phyloP scores from a whole-genome alignment of 768 basidiomycete species.

The Rhizopogon roseolus region DNA sequence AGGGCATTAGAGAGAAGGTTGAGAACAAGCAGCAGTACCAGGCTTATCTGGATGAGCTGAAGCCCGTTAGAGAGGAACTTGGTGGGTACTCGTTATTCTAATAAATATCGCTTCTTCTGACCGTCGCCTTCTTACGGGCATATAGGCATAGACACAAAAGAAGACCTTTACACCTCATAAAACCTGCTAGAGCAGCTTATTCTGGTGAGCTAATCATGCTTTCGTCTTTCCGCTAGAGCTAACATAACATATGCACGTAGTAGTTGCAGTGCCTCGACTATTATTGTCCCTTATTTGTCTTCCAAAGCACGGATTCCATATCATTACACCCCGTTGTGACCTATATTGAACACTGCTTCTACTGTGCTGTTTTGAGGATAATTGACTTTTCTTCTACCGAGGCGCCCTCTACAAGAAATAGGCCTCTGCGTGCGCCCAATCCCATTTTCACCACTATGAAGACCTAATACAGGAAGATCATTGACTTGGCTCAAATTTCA shows the following conservation, averaged over 20 bases:
- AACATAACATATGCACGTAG: conserved; percentile 4
- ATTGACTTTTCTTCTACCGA: neutral
- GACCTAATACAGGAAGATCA: neutral
- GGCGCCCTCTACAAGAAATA: neutral
- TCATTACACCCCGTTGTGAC: neutral
- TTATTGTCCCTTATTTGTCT: conserved; percentile 13
- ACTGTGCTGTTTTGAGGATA: neutral
- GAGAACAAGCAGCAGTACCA: conserved; percentile 96
- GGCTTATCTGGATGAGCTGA: conserved; percentile 89
- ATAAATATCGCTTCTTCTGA: neutral
- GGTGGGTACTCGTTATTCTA: conserved; percentile 43
- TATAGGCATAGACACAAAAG: conserved; percentile 55
- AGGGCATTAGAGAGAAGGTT: conserved; percentile 95
- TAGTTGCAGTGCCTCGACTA: conserved; percentile 21
- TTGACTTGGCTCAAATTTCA: too few relatives aligned
- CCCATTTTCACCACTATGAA: neutral
- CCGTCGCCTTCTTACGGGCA: neutral
- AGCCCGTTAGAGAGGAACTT: conserved; percentile 84
- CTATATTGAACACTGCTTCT: neutral
- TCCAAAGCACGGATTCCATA: conserved; percentile 3
- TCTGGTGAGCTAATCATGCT: neutral
- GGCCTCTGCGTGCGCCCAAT: neutral
- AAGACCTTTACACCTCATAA: conserved; percentile 56
- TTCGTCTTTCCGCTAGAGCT: neutral
- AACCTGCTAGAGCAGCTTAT: conserved; percentile 7